Evolutionary conservation across 148 eudicot species (phyloP).

Genomic region (Camellia japonica): DNA sequence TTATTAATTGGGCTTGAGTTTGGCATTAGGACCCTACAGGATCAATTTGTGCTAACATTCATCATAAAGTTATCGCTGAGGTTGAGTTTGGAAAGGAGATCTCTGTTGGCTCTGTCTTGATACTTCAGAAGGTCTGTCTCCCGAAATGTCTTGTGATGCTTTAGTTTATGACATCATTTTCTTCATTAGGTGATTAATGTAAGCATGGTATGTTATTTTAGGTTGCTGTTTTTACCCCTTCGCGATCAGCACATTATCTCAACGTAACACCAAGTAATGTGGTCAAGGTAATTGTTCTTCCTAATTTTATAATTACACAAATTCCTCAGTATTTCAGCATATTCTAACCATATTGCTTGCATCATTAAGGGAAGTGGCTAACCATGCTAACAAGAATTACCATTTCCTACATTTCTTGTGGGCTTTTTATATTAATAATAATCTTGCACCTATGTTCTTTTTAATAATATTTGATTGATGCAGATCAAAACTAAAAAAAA

Average conservation of each 20-base stretch:
- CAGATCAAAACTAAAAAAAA: too few species aligned
- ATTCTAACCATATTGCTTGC: neutral
- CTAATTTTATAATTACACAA: neutral
- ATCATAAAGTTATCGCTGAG: slow-evolving; percentile 58
- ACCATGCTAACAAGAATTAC: neutral
- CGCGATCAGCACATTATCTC: slow-evolving; percentile 50
- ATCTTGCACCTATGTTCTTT: too few species aligned
- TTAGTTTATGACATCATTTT: neutral
- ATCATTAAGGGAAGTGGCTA: neutral
- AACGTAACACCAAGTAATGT: slow-evolving; percentile 63
- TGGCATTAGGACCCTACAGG: slow-evolving; percentile 76
- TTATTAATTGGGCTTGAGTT: slow-evolving; percentile 13
- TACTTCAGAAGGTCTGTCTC: slow-evolving; percentile 63
- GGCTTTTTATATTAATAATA: neutral
- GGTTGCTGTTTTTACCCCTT: slow-evolving; percentile 71
- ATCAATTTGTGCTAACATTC: slow-evolving; percentile 65
- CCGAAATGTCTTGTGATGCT: neutral
- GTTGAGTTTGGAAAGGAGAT: slow-evolving; percentile 53
- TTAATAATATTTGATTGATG: too few species aligned
- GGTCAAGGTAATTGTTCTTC: slow-evolving; percentile 51
- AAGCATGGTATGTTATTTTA: slow-evolving; percentile 29
- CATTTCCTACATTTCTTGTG: neutral
- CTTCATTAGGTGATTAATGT: neutral
- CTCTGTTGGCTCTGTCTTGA: slow-evolving; percentile 62
- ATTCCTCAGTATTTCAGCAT: neutral